Evolutionary conservation across 345 rosid genomes (phyloP).

Genomic region (Barbarea vulgaris): DNA sequence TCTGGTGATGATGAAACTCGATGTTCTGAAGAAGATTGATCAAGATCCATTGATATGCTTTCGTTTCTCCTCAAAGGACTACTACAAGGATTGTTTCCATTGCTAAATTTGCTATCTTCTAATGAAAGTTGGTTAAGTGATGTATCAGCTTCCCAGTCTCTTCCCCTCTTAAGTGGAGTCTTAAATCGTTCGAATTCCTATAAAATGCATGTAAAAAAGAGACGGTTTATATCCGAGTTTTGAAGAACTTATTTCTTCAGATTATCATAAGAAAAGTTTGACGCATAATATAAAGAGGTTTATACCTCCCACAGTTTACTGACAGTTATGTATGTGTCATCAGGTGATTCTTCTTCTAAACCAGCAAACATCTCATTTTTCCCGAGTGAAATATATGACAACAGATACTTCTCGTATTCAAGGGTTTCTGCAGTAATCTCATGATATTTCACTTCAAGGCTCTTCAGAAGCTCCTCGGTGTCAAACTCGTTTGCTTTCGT

Average conservation of each 20-base stretch:
- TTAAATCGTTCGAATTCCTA: conserved; percentile 8
- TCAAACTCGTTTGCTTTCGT: conserved; percentile 36
- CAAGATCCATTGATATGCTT: neutral
- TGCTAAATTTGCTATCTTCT: conserved; percentile 29
- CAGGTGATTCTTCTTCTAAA: conserved; percentile 45
- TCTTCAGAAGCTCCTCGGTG: conserved; percentile 52
- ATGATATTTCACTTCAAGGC: conserved; percentile 48
- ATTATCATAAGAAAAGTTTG: neutral
- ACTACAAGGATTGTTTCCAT: conserved; percentile 19
- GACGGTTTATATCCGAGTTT: neutral
- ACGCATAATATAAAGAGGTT: neutral
- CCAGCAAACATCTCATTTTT: conserved; percentile 68
- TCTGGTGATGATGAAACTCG: conserved; percentile 9
- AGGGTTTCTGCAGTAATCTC: conserved; percentile 24
- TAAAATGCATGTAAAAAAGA: neutral
- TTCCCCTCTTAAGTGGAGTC: conserved; percentile 42
- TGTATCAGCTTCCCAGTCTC: conserved; percentile 41
- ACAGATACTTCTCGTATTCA: conserved; percentile 51
- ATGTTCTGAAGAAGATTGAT: neutral
- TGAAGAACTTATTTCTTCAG: neutral
- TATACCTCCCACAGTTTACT: conserved; percentile 67
- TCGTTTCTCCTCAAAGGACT: conserved; percentile 20
- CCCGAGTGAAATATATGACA: conserved; percentile 55
- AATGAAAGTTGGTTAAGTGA: conserved; percentile 11
- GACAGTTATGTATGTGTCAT: conserved; percentile 47